Evolutionary conservation across 306 rosid species (phyloP).

Genomic region (Vigna nakashimae): DNA sequence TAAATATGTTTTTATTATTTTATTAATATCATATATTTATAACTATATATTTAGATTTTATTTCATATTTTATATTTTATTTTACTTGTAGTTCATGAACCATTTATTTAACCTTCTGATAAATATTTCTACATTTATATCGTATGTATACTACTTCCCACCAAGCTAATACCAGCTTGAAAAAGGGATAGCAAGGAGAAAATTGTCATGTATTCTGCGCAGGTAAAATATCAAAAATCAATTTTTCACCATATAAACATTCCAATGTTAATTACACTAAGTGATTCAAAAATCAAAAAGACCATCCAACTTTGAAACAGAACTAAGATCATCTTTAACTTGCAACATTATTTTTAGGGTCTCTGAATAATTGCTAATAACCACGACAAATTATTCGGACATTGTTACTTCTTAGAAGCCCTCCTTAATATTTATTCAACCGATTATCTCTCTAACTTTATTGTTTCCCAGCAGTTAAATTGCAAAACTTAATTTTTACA

Average conservation of each 20-base stretch:
- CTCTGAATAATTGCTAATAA: background rate
- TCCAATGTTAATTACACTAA: background rate
- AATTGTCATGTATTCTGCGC: too few species aligned
- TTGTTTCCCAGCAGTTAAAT: background rate
- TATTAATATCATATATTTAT: too few species aligned
- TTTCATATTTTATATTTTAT: too few species aligned
- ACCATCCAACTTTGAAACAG: background rate
- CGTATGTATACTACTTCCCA: too few species aligned
- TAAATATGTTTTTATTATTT: too few species aligned
- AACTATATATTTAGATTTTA: too few species aligned
- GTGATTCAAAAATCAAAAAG: background rate
- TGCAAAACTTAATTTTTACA: conserved; percentile 2
- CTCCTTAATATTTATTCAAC: background rate
- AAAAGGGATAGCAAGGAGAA: too few species aligned
- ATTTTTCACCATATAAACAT: background rate
- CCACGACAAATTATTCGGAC: background rate
- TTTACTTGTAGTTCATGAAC: too few species aligned
- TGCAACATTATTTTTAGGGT: background rate
- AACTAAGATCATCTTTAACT: background rate
- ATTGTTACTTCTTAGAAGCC: background rate
- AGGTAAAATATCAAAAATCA: background rate
- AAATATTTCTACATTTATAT: too few species aligned
- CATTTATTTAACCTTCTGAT: too few species aligned
- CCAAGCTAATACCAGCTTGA: too few species aligned
- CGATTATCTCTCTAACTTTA: background rate